Evolutionary conservation across 345 rosid genomes (phyloP).

Genomic region (Eucalyptus lansdowneana): DNA sequence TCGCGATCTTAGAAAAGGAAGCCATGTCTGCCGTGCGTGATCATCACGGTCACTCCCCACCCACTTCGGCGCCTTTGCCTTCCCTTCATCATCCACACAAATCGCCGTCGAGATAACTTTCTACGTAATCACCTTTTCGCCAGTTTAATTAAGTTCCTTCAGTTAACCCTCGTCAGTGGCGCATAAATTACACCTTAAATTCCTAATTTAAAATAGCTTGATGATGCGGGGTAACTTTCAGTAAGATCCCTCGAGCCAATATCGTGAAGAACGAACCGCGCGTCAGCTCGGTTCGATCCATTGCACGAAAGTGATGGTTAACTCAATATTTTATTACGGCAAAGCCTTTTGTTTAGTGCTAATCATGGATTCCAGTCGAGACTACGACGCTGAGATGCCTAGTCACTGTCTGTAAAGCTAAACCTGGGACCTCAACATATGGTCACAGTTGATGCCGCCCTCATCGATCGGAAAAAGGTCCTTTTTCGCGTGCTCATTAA

Average conservation of each 20-base stretch:
- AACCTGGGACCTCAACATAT: background rate
- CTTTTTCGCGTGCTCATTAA: background rate
- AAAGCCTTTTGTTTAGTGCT: background rate
- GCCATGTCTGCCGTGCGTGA: background rate
- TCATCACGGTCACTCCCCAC: background rate
- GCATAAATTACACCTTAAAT: background rate
- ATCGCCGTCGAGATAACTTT: background rate
- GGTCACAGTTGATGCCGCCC: background rate
- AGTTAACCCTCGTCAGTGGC: background rate
- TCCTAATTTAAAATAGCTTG: background rate
- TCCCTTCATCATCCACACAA: background rate
- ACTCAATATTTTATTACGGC: background rate
- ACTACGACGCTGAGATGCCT: background rate
- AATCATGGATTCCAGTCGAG: background rate
- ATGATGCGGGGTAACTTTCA: background rate
- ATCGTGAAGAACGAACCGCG: background rate
- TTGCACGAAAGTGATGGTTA: background rate
- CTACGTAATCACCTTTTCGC: background rate
- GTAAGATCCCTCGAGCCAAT: background rate
- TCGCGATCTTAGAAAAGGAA: background rate
- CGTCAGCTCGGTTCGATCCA: background rate
- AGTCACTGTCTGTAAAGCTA: background rate
- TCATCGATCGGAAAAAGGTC: background rate
- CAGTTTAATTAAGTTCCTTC: background rate
- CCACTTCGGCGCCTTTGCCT: background rate